Base-by-base conservation (phyloP, 768 basidiomycete species). In the Auricularia sp. region DNA sequence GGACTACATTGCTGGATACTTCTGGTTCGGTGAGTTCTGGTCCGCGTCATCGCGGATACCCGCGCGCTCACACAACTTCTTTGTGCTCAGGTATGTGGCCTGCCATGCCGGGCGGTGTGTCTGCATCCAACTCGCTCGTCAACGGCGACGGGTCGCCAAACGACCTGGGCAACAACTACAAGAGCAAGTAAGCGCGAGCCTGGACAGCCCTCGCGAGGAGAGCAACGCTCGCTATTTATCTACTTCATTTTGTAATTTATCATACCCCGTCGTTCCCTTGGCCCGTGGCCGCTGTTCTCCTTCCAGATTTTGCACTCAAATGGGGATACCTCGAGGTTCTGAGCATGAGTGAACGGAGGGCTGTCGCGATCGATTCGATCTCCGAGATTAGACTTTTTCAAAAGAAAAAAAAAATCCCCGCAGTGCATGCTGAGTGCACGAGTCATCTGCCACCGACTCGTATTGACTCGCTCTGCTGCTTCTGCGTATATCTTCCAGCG, bases 21-120 rank as follows among this genome's bases (percentile, higher is more conserved):
- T 79, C 69, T 81, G 80, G 35, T 93, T 90, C 68, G 89, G 91
- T 88, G 66, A 61, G 83, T 76, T 7, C 39, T 13, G 14, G 33
- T 37, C 42, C 47, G 35, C 5, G 62, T 24, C 47, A 5, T 21
- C 2, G 44, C 16, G 29, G 29, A 29, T 29, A 29, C 29, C 29
- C 29, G 29, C 29, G 29, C 29, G 21, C 61, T 7, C 21, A 16
- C 47, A 51, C 11, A 6, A 21, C 47, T 51, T 16, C 11, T 10
- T 16, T 18, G 18, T 21, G 14, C 6, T 8, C 47, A 51, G 47
- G 47, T 8, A 51, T 51, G 29, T 59, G 56, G 56, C 56, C 56
- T 6, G 6, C 24, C 8, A 24, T 59, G 24, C 56, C 56, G 16
- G 56, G 56, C 13, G 56, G 56, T 8, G 56, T 59, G 11, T 14